Conservation (phyloP, 192 early-diverging fungal species). For the Coemansia sp. region DNA sequence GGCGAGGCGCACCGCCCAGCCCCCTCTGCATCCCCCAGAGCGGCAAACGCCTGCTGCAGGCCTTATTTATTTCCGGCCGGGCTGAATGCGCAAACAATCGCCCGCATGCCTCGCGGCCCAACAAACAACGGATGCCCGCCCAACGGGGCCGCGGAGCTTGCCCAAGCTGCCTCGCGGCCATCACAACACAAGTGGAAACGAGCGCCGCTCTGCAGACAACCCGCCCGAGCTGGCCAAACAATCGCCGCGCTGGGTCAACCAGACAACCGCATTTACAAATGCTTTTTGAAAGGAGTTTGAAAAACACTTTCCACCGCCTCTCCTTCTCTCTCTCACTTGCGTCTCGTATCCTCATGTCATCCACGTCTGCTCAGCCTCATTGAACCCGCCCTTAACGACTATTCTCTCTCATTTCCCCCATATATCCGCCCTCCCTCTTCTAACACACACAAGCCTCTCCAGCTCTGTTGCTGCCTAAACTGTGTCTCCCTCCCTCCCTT, state of each 20-base stretch:
- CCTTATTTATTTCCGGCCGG: too few species aligned
- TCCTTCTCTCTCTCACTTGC: constrained; percentile 1
- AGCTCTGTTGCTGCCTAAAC: not conserved
- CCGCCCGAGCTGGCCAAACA: constrained; percentile 1
- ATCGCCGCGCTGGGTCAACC: too few species aligned
- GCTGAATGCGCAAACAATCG: too few species aligned
- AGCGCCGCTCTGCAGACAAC: not conserved
- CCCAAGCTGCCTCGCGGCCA: too few species aligned
- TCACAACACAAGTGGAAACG: too few species aligned
- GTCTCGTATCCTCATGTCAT: constrained; percentile 9
- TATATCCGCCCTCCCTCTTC: constrained; percentile 2
- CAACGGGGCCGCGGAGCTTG: too few species aligned
- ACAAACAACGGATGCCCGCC: too few species aligned
- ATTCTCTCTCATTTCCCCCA: not conserved
- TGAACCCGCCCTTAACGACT: constrained; percentile 6
- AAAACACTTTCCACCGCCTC: constrained; percentile 35
- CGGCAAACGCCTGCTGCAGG: too few species aligned
- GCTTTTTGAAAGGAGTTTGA: too few species aligned
- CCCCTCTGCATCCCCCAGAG: too few species aligned
- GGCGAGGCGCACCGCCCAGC: too few species aligned
- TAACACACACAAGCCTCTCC: not conserved
- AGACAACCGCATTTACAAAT: constrained; percentile 18
- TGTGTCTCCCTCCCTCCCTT: not conserved
- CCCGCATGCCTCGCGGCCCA: too few species aligned
- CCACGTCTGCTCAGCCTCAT: constrained; percentile 37